Conservation (phyloP, 345 rosid species). For the Arabis alpina region DNA sequence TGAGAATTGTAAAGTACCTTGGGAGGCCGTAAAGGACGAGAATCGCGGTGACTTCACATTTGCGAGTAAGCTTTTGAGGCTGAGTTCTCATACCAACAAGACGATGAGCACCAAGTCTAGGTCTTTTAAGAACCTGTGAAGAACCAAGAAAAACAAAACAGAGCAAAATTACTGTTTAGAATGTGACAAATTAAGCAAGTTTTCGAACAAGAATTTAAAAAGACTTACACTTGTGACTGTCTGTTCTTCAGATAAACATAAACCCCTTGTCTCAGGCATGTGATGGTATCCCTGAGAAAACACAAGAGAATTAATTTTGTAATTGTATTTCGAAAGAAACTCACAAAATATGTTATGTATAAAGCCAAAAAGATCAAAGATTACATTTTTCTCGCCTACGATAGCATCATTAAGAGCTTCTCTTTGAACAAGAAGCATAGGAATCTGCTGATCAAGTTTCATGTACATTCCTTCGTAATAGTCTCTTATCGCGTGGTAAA, state of each 20-base stretch:
- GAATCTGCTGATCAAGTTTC: conserved; percentile 90
- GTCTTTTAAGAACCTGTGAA: conserved; percentile 63
- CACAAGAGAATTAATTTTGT: neutral
- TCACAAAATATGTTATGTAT: conserved; percentile 2
- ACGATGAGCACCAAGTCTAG: conserved; percentile 67
- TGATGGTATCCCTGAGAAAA: conserved; percentile 79
- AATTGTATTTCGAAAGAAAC: neutral
- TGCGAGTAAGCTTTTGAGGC: conserved; percentile 73
- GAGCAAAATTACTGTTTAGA: conserved; percentile 5
- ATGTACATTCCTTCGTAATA: conserved; percentile 92
- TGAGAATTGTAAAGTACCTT: conserved; percentile 50
- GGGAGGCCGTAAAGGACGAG: conserved; percentile 97
- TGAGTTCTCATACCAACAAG: conserved; percentile 78
- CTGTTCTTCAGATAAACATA: conserved; percentile 96
- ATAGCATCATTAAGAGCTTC: conserved; percentile 95
- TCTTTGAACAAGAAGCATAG: conserved; percentile 95
- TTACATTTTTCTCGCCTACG: conserved; percentile 84
- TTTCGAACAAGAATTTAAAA: neutral
- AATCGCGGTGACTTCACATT: conserved; percentile 96
- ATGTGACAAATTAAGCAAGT: neutral
- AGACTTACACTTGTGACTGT: conserved; percentile 82
- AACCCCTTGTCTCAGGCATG: conserved; percentile 97
- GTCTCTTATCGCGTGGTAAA: conserved; percentile 91
- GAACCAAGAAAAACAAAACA: conserved; percentile 16
- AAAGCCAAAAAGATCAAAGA: neutral